phyloP scores from a whole-genome alignment of 305 asterid genomes.

The Fraxinus sp. region DNA sequence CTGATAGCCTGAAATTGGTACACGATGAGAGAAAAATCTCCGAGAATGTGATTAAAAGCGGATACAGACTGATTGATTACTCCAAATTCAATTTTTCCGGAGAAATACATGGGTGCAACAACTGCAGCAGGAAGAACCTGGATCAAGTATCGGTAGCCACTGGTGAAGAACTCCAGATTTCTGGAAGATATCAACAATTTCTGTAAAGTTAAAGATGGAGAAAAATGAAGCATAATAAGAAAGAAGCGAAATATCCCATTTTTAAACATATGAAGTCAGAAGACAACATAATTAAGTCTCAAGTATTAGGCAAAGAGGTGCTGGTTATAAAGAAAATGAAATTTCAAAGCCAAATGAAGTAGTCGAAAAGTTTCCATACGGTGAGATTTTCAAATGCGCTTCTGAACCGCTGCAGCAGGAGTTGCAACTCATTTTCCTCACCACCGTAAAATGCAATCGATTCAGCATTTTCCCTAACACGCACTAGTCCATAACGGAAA shows the following conservation, averaged over 20 bases:
- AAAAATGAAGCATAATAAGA: constrained; percentile 20
- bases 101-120: constrained; percentile 94
- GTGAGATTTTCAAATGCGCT: constrained; percentile 80
- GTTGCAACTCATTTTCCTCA: constrained; percentile 80
- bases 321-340: constrained; percentile 4
- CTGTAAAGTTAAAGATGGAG: constrained; percentile 50
- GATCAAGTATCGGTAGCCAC: constrained; percentile 83
- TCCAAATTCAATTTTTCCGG: constrained; percentile 96
- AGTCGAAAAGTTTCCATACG: constrained; percentile 40
- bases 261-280: constrained; percentile 12
- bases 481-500: constrained; percentile 87
- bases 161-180: constrained; percentile 95
- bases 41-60: constrained; percentile 91
- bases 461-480: constrained; percentile 89
- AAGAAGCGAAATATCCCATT: constrained; percentile 1
- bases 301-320: not conserved
- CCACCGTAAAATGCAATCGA: constrained; percentile 95
- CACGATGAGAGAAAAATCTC: constrained; percentile 83
- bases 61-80: constrained; percentile 87
- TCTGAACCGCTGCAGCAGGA: constrained; percentile 66
- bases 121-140: constrained; percentile 98
- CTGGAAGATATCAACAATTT: constrained; percentile 82
- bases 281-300: not conserved
- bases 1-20: constrained; percentile 91
- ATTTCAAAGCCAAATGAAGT: constrained; percentile 17